These are phyloP conservation scores for Cudoniella acicularis DNA, from an alignment of 495 filamentous ascomycete genomes.

Conservation along the genomic window DNA sequence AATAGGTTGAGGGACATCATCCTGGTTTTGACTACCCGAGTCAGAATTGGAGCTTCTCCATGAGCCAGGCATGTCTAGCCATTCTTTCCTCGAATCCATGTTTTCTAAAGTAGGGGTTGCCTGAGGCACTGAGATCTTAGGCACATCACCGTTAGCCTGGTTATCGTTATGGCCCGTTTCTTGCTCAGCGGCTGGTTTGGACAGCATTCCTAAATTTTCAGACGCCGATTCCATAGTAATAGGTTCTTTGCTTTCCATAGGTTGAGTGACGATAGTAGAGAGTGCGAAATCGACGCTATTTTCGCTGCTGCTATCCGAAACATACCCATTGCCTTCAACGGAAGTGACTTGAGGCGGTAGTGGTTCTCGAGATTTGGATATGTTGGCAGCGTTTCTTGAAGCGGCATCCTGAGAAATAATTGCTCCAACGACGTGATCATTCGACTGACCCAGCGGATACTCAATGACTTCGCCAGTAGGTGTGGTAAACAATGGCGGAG, in stretches of 20 bases:
- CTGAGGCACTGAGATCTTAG: constrained; percentile 39
- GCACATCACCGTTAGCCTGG: constrained; percentile 20
- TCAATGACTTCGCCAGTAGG: constrained; percentile 23
- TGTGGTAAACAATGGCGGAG: constrained; percentile 18
- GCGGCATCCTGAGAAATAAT: constrained; percentile 52
- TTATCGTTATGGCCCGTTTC: background rate
- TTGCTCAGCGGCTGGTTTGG: background rate
- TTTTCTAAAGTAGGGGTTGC: constrained; percentile 43
- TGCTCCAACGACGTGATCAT: constrained; percentile 60
- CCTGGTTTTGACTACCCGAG: constrained; percentile 25
- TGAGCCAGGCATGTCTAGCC: constrained; percentile 36
- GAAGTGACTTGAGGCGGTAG: constrained; percentile 64
- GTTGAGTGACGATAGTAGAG: background rate
- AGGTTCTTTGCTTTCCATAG: background rate
- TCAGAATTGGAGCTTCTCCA: constrained; percentile 28
- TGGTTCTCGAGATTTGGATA: constrained; percentile 50
- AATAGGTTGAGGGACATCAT: background rate
- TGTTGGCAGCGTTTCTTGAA: constrained; percentile 40
- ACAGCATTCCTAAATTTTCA: no score
- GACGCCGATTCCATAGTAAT: no score
- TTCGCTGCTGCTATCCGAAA: constrained; percentile 15
- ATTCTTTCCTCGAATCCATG: constrained; percentile 21
- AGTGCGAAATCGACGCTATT: background rate
- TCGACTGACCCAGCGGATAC: constrained; percentile 44
- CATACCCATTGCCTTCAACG: constrained; percentile 47